phyloP scores from a whole-genome alignment of 2,329 filamentous ascomycete species.

The Colletotrichum liaoningense region DNA sequence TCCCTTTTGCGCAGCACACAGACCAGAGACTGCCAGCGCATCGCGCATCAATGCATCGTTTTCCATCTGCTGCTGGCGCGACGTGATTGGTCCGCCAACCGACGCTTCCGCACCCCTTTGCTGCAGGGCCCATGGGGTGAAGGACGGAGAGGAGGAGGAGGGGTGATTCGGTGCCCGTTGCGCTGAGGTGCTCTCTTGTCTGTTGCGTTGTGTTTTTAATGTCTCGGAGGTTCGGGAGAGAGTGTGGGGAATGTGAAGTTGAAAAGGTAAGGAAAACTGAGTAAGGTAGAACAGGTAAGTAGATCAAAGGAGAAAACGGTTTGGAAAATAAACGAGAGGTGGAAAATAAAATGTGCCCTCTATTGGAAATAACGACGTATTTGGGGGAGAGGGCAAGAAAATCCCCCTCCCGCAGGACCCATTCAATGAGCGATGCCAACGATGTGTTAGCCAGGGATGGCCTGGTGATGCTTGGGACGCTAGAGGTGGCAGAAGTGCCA shows the following conservation, averaged over 20 bases:
- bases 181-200: background rate
- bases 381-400: background rate
- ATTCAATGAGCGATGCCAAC: conserved; percentile 9
- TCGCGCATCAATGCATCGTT: conserved; percentile 36
- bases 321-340: background rate
- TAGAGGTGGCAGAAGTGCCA: background rate
- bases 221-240: background rate
- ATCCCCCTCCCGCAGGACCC: background rate
- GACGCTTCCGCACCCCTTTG: conserved; percentile 20
- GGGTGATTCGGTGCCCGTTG: background rate
- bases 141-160: background rate
- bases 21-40: conserved; percentile 45
- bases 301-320: background rate
- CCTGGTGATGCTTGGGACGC: conserved; percentile 5
- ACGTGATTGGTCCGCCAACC: conserved; percentile 30
- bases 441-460: conserved; percentile 21
- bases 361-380: too few relatives aligned
- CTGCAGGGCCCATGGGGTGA: conserved; percentile 12
- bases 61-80: conserved; percentile 10
- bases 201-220: background rate
- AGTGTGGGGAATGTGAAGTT: background rate
- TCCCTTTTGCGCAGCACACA: conserved; percentile 48
- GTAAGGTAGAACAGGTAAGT: background rate
- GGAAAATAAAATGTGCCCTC: background rate
- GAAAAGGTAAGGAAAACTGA: background rate